Percentiles rank a stretch among this genome's conserved stretches.
phyloP scores from a whole-genome alignment of 2,329 filamentous ascomycete genomes.

The Ilyonectria mors-panacis region DNA sequence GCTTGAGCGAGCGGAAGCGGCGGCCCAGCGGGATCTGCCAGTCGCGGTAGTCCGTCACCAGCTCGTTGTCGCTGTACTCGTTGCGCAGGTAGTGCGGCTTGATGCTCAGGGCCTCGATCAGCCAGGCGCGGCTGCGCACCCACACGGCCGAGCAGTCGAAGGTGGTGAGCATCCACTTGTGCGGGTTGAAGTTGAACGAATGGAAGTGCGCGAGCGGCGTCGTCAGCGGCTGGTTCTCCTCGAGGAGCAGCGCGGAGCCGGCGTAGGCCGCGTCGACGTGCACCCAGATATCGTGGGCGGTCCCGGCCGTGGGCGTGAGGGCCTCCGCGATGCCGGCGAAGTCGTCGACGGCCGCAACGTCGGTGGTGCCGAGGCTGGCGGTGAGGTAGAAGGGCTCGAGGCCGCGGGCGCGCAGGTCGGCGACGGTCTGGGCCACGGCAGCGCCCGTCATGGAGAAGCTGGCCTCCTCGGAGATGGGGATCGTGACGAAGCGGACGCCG shows the following conservation, averaged over 20 bases:
- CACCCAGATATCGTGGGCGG: constrained; percentile 79
- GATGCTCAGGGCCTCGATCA: constrained; percentile 85
- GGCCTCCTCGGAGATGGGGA: constrained; percentile 74
- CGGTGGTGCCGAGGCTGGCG: constrained; percentile 87
- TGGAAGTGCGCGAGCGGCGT: constrained; percentile 78
- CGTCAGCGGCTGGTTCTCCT: constrained; percentile 82
- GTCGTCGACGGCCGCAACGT: constrained; percentile 89
- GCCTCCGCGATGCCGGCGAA: constrained; percentile 76
- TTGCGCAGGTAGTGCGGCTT: constrained; percentile 88
- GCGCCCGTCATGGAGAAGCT: constrained; percentile 80
- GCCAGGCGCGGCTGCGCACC: constrained; percentile 80
- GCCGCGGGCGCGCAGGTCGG: constrained; percentile 76
- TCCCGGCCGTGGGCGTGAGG: constrained; percentile 52
- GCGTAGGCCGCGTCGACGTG: constrained; percentile 96
- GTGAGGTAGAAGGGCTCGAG: constrained; percentile 91
- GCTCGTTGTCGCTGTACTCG: constrained; percentile 81
- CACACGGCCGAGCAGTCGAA: constrained; percentile 90
- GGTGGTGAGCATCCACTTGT: constrained; percentile 97
- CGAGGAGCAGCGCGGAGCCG: constrained; percentile 85
- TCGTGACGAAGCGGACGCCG: constrained; percentile 83
- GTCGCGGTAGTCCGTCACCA: constrained; percentile 95
- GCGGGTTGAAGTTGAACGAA: constrained; percentile 95
- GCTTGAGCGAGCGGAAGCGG: constrained; percentile 89
- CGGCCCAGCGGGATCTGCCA: constrained; percentile 97
- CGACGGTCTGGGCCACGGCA: constrained; percentile 73